These are phyloP conservation scores for Colletotrichum tofieldiae DNA, from an alignment of 2,329 filamentous ascomycete species.

Conservation along the genomic window DNA sequence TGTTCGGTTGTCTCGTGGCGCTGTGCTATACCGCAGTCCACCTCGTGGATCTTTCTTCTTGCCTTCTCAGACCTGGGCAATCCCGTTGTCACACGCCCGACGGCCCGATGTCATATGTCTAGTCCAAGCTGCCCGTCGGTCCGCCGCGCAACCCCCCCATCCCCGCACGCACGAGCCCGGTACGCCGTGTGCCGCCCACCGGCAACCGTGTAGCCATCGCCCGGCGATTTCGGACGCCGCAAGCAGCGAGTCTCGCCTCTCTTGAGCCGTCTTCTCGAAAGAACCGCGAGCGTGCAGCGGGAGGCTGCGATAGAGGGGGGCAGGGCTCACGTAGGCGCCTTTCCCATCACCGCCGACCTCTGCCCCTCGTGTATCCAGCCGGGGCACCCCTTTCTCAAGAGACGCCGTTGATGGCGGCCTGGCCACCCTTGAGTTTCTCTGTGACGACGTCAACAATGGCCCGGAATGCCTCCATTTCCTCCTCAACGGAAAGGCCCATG, in stretches of 20 bases:
- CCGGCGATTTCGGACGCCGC: slow-evolving; percentile 21
- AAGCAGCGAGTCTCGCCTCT: neutral
- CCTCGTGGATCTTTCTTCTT: neutral
- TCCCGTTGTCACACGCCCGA: neutral
- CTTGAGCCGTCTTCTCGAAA: neutral
- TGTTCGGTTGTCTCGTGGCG: neutral
- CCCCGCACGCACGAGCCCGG: slow-evolving; percentile 18
- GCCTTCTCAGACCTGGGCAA: neutral
- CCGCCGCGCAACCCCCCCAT: slow-evolving; percentile 7
- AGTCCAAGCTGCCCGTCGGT: neutral
- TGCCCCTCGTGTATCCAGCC: neutral
- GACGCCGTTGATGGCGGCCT: slow-evolving; percentile 47
- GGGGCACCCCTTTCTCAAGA: slow-evolving; percentile 16
- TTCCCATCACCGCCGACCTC: neutral
- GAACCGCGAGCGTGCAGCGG: neutral
- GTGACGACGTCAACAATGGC: slow-evolving; percentile 80
- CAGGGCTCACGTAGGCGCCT: neutral
- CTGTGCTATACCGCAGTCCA: neutral
- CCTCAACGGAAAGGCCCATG: slow-evolving; percentile 86
- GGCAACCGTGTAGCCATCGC: slow-evolving; percentile 12
- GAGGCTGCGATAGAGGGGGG: neutral
- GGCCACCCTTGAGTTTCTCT: slow-evolving; percentile 60
- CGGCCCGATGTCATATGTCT: slow-evolving; percentile 26
- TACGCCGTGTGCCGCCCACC: slow-evolving; percentile 14
- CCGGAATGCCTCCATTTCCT: slow-evolving; percentile 92